Evolutionary conservation across 371 early-diverging fungal genomes (phyloP).

Genomic region (Actinomucor elegans): DNA sequence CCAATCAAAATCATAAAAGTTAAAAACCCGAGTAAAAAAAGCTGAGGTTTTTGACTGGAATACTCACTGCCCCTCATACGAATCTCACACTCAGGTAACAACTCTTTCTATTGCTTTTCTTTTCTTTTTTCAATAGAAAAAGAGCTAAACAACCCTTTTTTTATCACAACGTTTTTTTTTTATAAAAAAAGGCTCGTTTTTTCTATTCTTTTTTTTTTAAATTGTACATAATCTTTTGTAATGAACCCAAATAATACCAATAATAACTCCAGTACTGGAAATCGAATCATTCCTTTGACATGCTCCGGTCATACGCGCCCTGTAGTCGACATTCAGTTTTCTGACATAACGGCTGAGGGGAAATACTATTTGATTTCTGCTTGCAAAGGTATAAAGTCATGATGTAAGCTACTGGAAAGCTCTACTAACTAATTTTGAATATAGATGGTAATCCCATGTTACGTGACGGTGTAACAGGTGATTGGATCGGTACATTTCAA

Average conservation of each 20-base stretch:
- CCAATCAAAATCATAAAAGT: too few species aligned
- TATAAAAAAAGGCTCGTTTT: too few species aligned
- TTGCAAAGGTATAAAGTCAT: constrained; percentile 74
- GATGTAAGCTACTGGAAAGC: neutral
- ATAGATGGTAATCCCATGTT: constrained; percentile 86
- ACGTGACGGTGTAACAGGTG: constrained; percentile 84
- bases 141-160: too few species aligned
- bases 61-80: too few species aligned
- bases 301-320: constrained; percentile 89
- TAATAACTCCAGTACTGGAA: constrained; percentile 1
- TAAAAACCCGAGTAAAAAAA: too few species aligned
- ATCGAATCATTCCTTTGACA: constrained; percentile 68
- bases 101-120: too few species aligned
- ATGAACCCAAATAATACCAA: constrained; percentile 7
- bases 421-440: neutral
- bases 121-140: too few species aligned
- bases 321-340: constrained; percentile 85
- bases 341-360: constrained; percentile 64
- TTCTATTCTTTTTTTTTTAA: neutral
- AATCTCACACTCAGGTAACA: too few species aligned
- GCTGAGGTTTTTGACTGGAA: too few species aligned
- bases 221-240: constrained; percentile 1
- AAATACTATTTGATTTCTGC: constrained; percentile 81
- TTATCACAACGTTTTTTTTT: too few species aligned
- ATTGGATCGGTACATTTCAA: constrained; percentile 87